These are phyloP conservation scores for Syzygium oleosum DNA, from an alignment of 345 rosid species.

Conservation along the genomic window DNA sequence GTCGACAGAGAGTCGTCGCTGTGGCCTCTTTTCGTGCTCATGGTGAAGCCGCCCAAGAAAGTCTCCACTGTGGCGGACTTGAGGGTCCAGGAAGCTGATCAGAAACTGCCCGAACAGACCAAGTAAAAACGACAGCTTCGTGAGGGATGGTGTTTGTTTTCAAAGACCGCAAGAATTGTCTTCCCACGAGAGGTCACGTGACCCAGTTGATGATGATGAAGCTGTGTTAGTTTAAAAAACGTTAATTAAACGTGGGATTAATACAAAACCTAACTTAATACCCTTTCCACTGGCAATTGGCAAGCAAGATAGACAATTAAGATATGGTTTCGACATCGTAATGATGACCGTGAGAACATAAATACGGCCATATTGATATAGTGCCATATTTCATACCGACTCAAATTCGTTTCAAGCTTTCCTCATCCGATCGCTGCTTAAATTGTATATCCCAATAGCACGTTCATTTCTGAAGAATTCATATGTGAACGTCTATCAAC, in stretches of 20 bases:
- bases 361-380: background rate
- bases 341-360: background rate
- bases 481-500: background rate
- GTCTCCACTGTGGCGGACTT: background rate
- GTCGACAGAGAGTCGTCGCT: background rate
- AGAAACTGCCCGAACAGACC: background rate
- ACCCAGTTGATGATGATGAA: background rate
- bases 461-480: background rate
- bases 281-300: background rate
- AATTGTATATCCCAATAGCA: background rate
- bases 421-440: background rate
- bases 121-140: background rate
- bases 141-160: background rate
- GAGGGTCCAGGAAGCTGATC: background rate
- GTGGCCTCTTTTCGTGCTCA: background rate
- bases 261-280: background rate
- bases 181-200: background rate
- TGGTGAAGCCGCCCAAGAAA: background rate
- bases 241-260: background rate
- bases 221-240: background rate
- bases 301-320: background rate
- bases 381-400: background rate
- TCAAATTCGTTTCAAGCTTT: background rate
- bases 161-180: background rate
- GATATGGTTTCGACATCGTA: background rate